phyloP scores from a whole-genome alignment of 2,329 filamentous ascomycete genomes.

The Exophiala dermatitidis region DNA sequence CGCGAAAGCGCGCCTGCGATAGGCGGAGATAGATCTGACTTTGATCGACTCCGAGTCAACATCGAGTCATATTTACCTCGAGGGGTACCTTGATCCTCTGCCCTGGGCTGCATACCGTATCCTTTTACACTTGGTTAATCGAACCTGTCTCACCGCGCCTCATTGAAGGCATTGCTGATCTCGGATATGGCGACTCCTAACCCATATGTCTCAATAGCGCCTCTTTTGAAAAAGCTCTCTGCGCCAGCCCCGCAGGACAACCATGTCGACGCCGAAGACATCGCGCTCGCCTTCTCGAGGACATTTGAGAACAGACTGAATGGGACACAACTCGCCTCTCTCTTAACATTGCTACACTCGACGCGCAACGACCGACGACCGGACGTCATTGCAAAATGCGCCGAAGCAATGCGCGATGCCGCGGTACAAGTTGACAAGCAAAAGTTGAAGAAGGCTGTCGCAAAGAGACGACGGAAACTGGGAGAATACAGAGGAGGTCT shows the following conservation, averaged over 20 bases:
- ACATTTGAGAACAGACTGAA: slow-evolving; percentile 88
- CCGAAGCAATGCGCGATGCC: slow-evolving; percentile 73
- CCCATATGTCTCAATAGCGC: slow-evolving; percentile 39
- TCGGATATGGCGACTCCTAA: slow-evolving; percentile 9
- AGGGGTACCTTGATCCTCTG: background rate
- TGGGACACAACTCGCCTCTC: slow-evolving; percentile 76
- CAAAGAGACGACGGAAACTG: slow-evolving; percentile 48
- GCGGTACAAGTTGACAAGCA: slow-evolving; percentile 63
- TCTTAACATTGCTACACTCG: slow-evolving; percentile 88
- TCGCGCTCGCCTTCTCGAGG: slow-evolving; percentile 79
- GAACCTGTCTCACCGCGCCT: background rate
- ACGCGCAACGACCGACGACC: slow-evolving; percentile 76
- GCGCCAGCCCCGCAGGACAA: slow-evolving; percentile 40
- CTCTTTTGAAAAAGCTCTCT: slow-evolving; percentile 41
- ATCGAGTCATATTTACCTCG: background rate
- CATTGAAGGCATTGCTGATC: background rate
- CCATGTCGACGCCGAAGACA: slow-evolving; percentile 65
- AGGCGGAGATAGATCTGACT: background rate
- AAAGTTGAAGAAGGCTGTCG: slow-evolving; percentile 54
- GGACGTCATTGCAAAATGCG: slow-evolving; percentile 80
- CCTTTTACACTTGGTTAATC: background rate
- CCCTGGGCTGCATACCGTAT: background rate
- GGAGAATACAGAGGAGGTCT: slow-evolving; percentile 76
- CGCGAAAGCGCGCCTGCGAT: background rate
- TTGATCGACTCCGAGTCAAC: background rate